These are phyloP conservation scores for Mikania micrantha DNA, from an alignment of 129 eudicot genomes.

Conservation along the genomic window DNA sequence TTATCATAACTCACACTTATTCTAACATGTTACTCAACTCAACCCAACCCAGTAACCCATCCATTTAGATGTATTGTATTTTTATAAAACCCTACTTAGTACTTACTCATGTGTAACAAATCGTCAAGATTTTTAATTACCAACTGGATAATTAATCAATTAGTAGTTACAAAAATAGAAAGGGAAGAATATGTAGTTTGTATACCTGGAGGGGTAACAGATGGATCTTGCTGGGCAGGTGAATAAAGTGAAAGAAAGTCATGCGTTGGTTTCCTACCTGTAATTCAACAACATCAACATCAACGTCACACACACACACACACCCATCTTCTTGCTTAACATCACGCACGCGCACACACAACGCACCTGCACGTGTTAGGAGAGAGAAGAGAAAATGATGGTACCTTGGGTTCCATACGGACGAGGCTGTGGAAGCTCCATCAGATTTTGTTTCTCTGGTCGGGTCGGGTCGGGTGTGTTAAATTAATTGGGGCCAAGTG, in stretches of 20 bases:
- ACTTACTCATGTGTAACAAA: not conserved
- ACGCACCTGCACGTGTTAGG: constrained; percentile 9
- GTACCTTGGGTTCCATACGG: constrained; percentile 76
- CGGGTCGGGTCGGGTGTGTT: not conserved
- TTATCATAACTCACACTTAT: no score
- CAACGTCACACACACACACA: not conserved
- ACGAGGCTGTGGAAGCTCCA: constrained; percentile 92
- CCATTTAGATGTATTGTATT: no score
- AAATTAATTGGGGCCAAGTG: not conserved
- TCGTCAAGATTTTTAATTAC: no score
- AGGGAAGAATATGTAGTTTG: not conserved
- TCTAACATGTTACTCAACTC: no score
- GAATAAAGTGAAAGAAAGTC: constrained; percentile 92
- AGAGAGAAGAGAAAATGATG: constrained; percentile 3
- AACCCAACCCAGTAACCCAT: no score
- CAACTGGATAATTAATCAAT: no score
- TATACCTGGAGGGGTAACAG: constrained; percentile 44
- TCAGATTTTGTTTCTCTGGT: not conserved
- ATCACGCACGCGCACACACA: not conserved
- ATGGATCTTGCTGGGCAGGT: constrained; percentile 78
- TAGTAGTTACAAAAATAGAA: no score
- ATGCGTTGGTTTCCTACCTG: constrained; percentile 87
- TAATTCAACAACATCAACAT: constrained; percentile 15
- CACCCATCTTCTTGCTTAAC: not conserved
- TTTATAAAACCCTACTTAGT: not conserved